Conservation (phyloP, 1,139 yeast species). For the Suhomyces anneliseae region DNA sequence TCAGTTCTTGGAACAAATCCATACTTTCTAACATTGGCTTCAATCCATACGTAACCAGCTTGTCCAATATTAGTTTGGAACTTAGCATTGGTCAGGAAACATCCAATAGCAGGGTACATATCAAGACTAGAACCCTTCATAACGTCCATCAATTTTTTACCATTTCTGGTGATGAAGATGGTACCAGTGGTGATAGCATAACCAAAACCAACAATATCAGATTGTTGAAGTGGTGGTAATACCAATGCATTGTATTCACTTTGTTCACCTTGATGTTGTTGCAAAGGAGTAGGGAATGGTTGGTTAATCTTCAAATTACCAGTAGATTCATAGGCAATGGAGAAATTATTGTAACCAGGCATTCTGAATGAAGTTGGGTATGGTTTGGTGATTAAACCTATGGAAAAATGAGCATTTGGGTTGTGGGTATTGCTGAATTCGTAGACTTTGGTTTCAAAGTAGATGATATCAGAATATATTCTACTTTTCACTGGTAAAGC, state of each 20-base stretch:
- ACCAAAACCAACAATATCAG: slow-evolving; percentile 93
- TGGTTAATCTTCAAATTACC: slow-evolving; percentile 81
- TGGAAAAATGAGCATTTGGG: slow-evolving; percentile 56
- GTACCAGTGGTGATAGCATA: slow-evolving; percentile 79
- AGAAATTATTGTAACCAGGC: slow-evolving; percentile 82
- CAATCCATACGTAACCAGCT: slow-evolving; percentile 89
- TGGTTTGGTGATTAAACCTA: slow-evolving; percentile 86
- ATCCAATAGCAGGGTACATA: slow-evolving; percentile 90
- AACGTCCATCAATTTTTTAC: slow-evolving; percentile 82
- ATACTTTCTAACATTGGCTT: slow-evolving; percentile 91
- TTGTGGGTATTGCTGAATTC: slow-evolving; percentile 36
- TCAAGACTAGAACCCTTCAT: slow-evolving; percentile 77
- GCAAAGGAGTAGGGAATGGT: slow-evolving; percentile 59
- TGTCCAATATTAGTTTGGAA: slow-evolving; percentile 88
- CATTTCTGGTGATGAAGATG: slow-evolving; percentile 86
- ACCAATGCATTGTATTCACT: slow-evolving; percentile 58
- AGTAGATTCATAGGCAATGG: slow-evolving; percentile 83
- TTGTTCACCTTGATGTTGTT: slow-evolving; percentile 50
- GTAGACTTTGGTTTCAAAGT: slow-evolving; percentile 69
- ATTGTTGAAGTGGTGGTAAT: slow-evolving; percentile 74
- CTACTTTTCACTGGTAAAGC: slow-evolving; percentile 64
- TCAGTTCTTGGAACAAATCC: slow-evolving; percentile 76
- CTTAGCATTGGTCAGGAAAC: slow-evolving; percentile 64
- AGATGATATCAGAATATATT: slow-evolving; percentile 57
- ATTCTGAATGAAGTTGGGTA: slow-evolving; percentile 78